Conservation (phyloP, 2,329 filamentous ascomycete genomes). For the Nothophoma quercina region DNA sequence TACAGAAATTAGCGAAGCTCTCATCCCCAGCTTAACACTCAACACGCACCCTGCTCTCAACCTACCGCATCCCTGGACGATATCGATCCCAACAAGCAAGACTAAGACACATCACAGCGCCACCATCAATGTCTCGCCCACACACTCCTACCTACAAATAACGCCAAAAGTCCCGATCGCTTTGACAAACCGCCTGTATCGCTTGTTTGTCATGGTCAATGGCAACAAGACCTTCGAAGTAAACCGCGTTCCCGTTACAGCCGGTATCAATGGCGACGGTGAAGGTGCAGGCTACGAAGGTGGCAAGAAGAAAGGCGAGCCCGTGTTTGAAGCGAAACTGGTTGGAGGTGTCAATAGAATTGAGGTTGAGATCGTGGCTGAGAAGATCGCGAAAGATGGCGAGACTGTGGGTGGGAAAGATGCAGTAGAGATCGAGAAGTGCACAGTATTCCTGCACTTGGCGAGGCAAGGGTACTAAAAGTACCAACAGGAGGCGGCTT, state of each 20-base stretch:
- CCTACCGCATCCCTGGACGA: constrained; percentile 66
- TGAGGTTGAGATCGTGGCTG: constrained; percentile 78
- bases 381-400: constrained; percentile 54
- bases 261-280: constrained; percentile 41
- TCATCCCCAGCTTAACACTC: constrained; percentile 72
- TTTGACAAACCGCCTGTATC: constrained; percentile 74
- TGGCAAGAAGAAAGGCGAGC: constrained; percentile 61
- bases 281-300: constrained; percentile 35
- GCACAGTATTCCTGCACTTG: constrained; percentile 78
- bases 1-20: constrained; percentile 60
- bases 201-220: constrained; percentile 77
- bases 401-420: constrained; percentile 43
- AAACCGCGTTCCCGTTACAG: constrained; percentile 60
- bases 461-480: constrained; percentile 50
- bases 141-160: constrained; percentile 75
- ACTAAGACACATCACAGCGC: constrained; percentile 74
- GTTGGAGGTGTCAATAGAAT: constrained; percentile 78
- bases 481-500: background rate
- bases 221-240: constrained; percentile 67
- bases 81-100: constrained; percentile 71
- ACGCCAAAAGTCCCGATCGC: constrained; percentile 69
- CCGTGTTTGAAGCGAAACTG: constrained; percentile 78
- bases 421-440: constrained; percentile 78
- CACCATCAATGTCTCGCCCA: constrained; percentile 72
- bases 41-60: constrained; percentile 73